Evolutionary conservation across 2,329 filamentous ascomycete genomes (phyloP).

Genomic region (Mycosphaerella arachidis): DNA sequence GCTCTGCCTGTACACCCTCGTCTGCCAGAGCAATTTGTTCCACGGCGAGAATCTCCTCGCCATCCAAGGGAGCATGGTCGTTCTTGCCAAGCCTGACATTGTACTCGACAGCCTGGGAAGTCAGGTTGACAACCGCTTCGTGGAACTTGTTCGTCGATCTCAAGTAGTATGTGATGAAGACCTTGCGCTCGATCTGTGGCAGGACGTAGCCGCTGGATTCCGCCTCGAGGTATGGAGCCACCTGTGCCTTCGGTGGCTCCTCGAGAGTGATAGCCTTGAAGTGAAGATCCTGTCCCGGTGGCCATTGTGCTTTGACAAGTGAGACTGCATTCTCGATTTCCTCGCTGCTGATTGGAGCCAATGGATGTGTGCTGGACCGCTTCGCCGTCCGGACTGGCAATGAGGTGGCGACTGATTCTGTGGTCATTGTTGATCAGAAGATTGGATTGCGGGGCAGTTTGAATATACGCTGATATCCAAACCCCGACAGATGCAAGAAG

Average conservation of each 20-base stretch:
- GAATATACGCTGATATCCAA: too few species aligned
- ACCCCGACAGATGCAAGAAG: too few species aligned
- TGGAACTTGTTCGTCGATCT: constrained; percentile 60
- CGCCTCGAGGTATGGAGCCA: constrained; percentile 31
- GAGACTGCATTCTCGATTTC: constrained; percentile 53
- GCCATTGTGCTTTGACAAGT: constrained; percentile 53
- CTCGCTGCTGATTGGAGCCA: constrained; percentile 54
- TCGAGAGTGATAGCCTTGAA: constrained; percentile 60
- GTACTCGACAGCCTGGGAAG: constrained; percentile 47
- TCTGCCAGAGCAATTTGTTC: constrained; percentile 55
- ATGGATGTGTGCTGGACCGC: constrained; percentile 46
- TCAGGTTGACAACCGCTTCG: constrained; percentile 54
- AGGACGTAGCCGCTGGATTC: constrained; percentile 34
- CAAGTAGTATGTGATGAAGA: constrained; percentile 51
- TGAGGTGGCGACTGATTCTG: constrained; percentile 17
- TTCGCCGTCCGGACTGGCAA: constrained; percentile 25
- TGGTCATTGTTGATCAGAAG: constrained; percentile 11
- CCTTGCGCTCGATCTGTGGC: constrained; percentile 46
- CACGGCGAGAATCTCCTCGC: constrained; percentile 56
- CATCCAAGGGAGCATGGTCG: constrained; percentile 54
- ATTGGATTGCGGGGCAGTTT: not conserved
- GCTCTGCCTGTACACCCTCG: constrained; percentile 53
- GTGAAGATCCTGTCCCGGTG: constrained; percentile 51
- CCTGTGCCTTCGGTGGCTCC: constrained; percentile 33
- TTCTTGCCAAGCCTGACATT: constrained; percentile 57